Evolutionary conservation across 176 grass and related monocot genomes (phyloP), one percentile per base, ranked within the genome.

Genomic region (Cenchrus purpureus): DNA sequence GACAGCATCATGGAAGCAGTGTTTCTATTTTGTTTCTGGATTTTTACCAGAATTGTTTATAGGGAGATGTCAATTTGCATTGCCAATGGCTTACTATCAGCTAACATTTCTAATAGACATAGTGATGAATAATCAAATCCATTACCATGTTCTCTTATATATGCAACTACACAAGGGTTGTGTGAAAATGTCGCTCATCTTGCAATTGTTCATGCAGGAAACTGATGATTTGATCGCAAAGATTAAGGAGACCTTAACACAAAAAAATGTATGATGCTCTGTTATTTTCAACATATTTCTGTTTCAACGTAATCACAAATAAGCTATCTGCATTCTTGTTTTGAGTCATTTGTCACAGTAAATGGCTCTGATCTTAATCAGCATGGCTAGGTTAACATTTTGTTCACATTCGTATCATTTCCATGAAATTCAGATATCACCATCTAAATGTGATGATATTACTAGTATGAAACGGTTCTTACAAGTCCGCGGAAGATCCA

Each of bases 401-500:
- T 20, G 45, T 77, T 13, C 19, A 68, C 45, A 70, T 1, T 84
- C 52, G 50, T 62, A 59, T 78, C 77, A 0, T 81, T 53, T 61
- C 12, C 37, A 16, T 86, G 42, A 83, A 48, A 77, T 82, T n/a
- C 79, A 95, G 95, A 73, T 78, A 44, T 84, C 80, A 56, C 54
- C 83, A 48, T 85, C 91, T 83, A 80, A 90, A 44, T 44, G 43
- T 44, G 43, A 58, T 76, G 25, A 25, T 61, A 42, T 79, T 82
- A 25, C 31, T 62, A 32, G 17, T 68, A 73, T 12, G 31, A 53
- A 61, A 54, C 19, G 77, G 78, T 86, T 86, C 88, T 91, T 90
- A 98, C 95, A 95, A 83, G 66, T 97, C 91, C 22, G 86, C 91
- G 83, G 81, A 93, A 80, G 92, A 95, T 56, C 91, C 91, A 67